These are phyloP conservation scores for Boletus bicolor DNA, from an alignment of 768 basidiomycete genomes.

Conservation along the genomic window DNA sequence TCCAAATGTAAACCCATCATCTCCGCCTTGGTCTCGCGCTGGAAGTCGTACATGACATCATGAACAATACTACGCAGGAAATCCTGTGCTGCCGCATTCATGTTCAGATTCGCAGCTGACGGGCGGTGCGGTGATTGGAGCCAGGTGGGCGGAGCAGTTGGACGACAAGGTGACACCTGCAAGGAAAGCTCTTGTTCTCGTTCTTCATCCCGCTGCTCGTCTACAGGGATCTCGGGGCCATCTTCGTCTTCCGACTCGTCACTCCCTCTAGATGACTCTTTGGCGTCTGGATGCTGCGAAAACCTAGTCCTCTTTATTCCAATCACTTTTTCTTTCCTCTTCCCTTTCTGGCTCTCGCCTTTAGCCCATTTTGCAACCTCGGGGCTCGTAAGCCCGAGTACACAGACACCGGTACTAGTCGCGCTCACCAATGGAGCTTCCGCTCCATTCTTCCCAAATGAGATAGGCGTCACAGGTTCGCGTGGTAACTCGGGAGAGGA, in stretches of 20 bases:
- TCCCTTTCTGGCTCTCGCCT: constrained; percentile 35
- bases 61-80: constrained; percentile 61
- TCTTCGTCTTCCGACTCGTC: constrained; percentile 10
- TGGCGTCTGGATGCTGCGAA: constrained; percentile 25
- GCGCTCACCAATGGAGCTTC: constrained; percentile 7
- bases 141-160: constrained; percentile 36
- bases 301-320: constrained; percentile 48
- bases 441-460: constrained; percentile 21
- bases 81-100: constrained; percentile 44
- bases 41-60: constrained; percentile 73
- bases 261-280: constrained; percentile 23
- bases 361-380: constrained; percentile 53
- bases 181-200: constrained; percentile 41
- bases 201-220: constrained; percentile 20
- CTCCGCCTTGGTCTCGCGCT: constrained; percentile 65
- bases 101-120: constrained; percentile 21
- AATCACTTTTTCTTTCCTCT: constrained; percentile 22
- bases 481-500: constrained; percentile 32
- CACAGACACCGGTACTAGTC: constrained; percentile 19
- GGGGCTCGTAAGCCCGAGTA: constrained; percentile 50
- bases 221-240: background rate
- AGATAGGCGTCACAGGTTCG: constrained; percentile 33
- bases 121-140: constrained; percentile 39
- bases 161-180: constrained; percentile 58
- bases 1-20: constrained; percentile 75